Evolutionary conservation across 768 basidiomycete species (phyloP), one percentile per base, ranked within the genome.

Genomic region (Sporobolomyces pararoseus): DNA sequence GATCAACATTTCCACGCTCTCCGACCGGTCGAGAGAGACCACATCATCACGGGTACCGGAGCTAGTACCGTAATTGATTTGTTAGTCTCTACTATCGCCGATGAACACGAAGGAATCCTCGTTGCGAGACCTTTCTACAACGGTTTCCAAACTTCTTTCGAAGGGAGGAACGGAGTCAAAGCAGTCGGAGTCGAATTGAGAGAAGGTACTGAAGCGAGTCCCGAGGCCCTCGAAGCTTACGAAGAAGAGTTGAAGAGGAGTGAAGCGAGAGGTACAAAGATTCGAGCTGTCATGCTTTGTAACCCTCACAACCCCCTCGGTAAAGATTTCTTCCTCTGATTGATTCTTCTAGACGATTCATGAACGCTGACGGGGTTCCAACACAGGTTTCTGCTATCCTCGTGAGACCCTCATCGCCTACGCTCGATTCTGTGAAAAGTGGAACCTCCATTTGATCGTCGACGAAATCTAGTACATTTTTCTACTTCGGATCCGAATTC

Each of bases 281-380:
- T 71, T 46, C 21, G 66, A 16, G 75, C 71, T 2, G 29, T 77
- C 12, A 71, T 77, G 47, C 21, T 77, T 2, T 72, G 70, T 63
- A 77, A 77, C 65, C 76, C 76, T 7, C 61, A 76, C 58, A 77
- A 77, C 42, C 76, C 76, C 13, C 68, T 74, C 4, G 74, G 72
- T 73, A 29, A 21, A 37, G 46, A 1, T 29, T 25, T 21, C 4
- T 16, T 14, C 10, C 16, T 51, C 49, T 32, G 10, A 13, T 23
- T 6, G 21, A 12, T 23, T 42, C 39, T 12, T 47, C 6, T 47
- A 12, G 10, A 13, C 13, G 46, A 13, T 47, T 47, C 46, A 7
- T 4, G 13, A 2, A 31, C 31, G 23, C 32, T 29, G 9, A 25
- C 58, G 23, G 58, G 9, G 13, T 37, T 19, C n/a, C n/a, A n/a